Evolutionary conservation across 108 stramenopile species (phyloP).

Genomic region (Nitzschia sp.): DNA sequence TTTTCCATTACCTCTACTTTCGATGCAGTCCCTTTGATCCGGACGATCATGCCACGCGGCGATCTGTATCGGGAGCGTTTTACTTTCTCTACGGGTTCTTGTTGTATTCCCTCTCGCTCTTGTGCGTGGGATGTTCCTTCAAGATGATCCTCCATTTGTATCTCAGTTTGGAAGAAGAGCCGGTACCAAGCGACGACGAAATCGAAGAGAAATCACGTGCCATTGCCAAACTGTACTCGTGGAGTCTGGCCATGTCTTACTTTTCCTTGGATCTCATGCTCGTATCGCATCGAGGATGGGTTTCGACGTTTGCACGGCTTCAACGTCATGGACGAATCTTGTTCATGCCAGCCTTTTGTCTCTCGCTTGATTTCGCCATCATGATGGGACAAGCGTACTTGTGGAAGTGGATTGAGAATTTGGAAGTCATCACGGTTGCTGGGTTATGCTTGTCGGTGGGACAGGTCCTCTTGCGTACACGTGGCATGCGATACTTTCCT

Average conservation of each 20-base stretch:
- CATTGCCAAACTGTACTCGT: conserved; percentile 40
- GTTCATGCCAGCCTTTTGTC: background rate
- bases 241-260: conserved; percentile 35
- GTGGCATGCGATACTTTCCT: background rate
- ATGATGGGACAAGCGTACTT: conserved; percentile 30
- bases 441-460: background rate
- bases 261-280: conserved; percentile 44
- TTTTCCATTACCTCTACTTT: conserved; percentile 50
- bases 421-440: conserved; percentile 1
- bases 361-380: conserved; percentile 6
- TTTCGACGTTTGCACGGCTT: background rate
- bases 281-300: conserved; percentile 34
- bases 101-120: conserved; percentile 37
- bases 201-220: conserved; percentile 18
- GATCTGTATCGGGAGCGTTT: conserved; percentile 23
- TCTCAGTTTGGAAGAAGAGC: conserved; percentile 3
- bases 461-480: background rate
- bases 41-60: conserved; percentile 45
- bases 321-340: background rate
- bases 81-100: conserved; percentile 21
- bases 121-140: conserved; percentile 41
- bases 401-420: conserved; percentile 16
- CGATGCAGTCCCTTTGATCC: conserved; percentile 48
- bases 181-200: background rate
- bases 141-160: conserved; percentile 48